Evolutionary conservation across 1,284 basidiomycete species (phyloP).

Genomic region (Lentinus polychrous): DNA sequence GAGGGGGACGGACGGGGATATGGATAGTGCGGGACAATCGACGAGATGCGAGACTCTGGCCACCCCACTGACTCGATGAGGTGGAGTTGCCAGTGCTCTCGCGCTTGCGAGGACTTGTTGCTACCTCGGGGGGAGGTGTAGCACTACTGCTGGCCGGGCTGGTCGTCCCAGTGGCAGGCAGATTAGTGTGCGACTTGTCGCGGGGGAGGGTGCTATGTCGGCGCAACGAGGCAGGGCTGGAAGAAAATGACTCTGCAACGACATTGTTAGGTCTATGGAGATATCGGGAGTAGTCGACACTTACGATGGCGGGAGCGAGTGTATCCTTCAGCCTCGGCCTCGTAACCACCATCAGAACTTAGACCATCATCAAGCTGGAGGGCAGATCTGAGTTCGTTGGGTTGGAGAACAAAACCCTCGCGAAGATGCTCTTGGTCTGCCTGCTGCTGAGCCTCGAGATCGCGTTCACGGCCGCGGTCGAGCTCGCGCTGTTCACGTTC

Average conservation of each 20-base stretch:
- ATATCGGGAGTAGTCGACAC: slow-evolving; percentile 42
- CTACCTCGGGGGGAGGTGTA: slow-evolving; percentile 45
- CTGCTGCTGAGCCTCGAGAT: slow-evolving; percentile 41
- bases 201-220: slow-evolving; percentile 60
- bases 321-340: slow-evolving; percentile 60
- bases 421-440: slow-evolving; percentile 41
- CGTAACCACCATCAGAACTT: slow-evolving; percentile 73
- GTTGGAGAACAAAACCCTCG: slow-evolving; percentile 53
- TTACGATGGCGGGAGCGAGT: slow-evolving; percentile 68
- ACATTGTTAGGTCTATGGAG: slow-evolving; percentile 49
- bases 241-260: slow-evolving; percentile 54
- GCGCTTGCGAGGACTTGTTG: slow-evolving; percentile 54
- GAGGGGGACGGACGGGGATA: slow-evolving; percentile 60
- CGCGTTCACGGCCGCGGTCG: slow-evolving; percentile 34
- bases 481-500: slow-evolving; percentile 58
- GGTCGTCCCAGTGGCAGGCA: slow-evolving; percentile 42
- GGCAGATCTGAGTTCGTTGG: slow-evolving; percentile 45
- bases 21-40: slow-evolving; percentile 77
- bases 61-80: slow-evolving; percentile 49
- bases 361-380: slow-evolving; percentile 57
- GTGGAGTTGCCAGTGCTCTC: slow-evolving; percentile 35
- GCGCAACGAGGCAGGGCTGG: slow-evolving; percentile 60
- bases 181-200: slow-evolving; percentile 49
- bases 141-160: slow-evolving; percentile 41
- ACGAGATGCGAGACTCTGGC: slow-evolving; percentile 53